A percentile compares a stretch with the other conserved stretches of the same genome.
These are phyloP conservation scores for Candida sakaeoensis DNA, from an alignment of 805 yeast species.

Conservation along the genomic window DNA sequence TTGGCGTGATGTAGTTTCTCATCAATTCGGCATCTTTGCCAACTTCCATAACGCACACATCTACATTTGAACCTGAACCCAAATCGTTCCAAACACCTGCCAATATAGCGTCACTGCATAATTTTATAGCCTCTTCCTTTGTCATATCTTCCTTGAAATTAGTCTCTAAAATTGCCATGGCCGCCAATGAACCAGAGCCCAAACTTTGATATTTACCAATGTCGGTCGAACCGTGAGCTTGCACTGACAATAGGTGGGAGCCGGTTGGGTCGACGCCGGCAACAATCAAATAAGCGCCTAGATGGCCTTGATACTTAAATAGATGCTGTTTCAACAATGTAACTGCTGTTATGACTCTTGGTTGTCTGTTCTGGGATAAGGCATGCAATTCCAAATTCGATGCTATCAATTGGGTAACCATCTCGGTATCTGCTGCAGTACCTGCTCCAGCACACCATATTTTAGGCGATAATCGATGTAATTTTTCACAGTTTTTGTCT, in stretches of 20 bases:
- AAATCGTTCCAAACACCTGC: constrained; percentile 99
- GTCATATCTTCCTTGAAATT: constrained; percentile 77
- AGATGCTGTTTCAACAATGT: constrained; percentile 93
- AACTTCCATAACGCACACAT: constrained; percentile 92
- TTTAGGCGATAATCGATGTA: constrained; percentile 83
- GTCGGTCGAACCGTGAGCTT: constrained; percentile 98
- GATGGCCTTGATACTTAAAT: constrained; percentile 94
- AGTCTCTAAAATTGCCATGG: constrained; percentile 94
- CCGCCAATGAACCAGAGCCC: constrained; percentile 97
- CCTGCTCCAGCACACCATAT: constrained; percentile 99
- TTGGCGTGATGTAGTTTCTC: constrained; percentile 90
- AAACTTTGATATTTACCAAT: constrained; percentile 88
- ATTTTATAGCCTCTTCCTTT: constrained; percentile 84
- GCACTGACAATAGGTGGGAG: constrained; percentile 85
- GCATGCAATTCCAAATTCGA: constrained; percentile 90
- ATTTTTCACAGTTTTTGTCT: constrained; percentile 94
- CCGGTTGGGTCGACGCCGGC: constrained; percentile 98
- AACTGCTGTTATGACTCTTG: constrained; percentile 90
- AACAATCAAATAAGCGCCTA: constrained; percentile 97
- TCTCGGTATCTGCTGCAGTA: constrained; percentile 99
- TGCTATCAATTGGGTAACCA: constrained; percentile 90
- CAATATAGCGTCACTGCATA: constrained; percentile 90
- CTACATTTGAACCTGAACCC: constrained; percentile 98
- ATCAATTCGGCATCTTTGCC: constrained; percentile 82
- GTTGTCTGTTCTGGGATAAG: constrained; percentile 76